Conservation (phyloP, 2,329 filamentous ascomycete species). For the Cercospora sesami region DNA sequence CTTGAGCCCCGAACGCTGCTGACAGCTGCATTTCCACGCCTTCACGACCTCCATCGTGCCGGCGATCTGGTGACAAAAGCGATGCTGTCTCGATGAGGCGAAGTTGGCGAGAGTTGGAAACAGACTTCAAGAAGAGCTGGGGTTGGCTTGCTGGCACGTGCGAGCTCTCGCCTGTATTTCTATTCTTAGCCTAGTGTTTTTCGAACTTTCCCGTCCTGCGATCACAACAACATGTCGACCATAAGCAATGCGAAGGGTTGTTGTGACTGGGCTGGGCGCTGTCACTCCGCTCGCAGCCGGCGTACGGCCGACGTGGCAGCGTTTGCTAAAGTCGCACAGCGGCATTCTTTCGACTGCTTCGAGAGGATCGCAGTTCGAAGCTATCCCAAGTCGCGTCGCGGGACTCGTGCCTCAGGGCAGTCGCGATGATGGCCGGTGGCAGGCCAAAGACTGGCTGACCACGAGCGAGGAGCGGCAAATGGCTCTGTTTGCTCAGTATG, state of each 20-base stretch:
- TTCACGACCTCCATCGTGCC: background rate
- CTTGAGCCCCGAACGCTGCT: background rate
- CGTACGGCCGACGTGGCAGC: constrained; percentile 72
- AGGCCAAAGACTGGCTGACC: constrained; percentile 49
- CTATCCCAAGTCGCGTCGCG: constrained; percentile 80
- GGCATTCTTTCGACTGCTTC: constrained; percentile 74
- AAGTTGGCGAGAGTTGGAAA: background rate
- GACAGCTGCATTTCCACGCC: background rate
- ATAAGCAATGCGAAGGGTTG: constrained; percentile 51
- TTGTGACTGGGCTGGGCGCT: constrained; percentile 52
- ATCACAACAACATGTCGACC: constrained; percentile 9
- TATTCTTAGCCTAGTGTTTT: background rate
- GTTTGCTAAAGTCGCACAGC: constrained; percentile 74
- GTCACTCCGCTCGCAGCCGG: constrained; percentile 46
- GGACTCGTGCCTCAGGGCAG: constrained; percentile 70
- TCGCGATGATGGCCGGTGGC: constrained; percentile 48
- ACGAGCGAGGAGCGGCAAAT: constrained; percentile 69
- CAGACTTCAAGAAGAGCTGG: background rate
- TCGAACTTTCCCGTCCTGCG: constrained; percentile 1
- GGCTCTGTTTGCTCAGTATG: constrained; percentile 91
- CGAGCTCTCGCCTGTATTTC: background rate
- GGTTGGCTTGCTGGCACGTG: background rate
- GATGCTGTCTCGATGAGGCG: background rate
- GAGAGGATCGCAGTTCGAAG: constrained; percentile 63
- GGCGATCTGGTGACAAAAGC: background rate